These are phyloP conservation scores for Sophora flavescens DNA, from an alignment of 306 rosid genomes.

Conservation along the genomic window DNA sequence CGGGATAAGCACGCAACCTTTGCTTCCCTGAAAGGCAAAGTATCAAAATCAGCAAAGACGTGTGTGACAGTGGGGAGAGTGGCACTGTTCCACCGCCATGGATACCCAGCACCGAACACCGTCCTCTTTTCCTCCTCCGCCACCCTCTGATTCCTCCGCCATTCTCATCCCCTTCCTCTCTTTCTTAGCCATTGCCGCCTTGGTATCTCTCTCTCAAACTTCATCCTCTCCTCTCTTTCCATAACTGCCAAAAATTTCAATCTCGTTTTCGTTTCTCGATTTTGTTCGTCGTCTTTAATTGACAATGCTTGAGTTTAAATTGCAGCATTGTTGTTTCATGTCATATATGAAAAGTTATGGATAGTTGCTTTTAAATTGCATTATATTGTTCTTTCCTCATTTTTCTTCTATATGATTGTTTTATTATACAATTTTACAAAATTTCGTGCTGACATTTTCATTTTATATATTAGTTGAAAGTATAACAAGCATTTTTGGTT, in stretches of 20 bases:
- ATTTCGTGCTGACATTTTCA: background rate
- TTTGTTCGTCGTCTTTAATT: background rate
- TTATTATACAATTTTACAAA: background rate
- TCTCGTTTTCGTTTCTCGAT: conserved; percentile 5
- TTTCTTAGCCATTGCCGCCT: conserved; percentile 57
- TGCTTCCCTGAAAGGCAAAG: background rate
- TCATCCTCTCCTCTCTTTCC: conserved; percentile 12
- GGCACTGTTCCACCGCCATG: conserved; percentile 58
- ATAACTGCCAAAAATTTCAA: background rate
- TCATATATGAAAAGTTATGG: background rate
- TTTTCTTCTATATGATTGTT: background rate
- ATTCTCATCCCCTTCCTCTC: conserved; percentile 44
- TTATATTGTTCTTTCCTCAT: background rate
- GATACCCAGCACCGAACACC: conserved; percentile 58
- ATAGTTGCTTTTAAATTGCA: background rate
- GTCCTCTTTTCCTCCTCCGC: conserved; percentile 42
- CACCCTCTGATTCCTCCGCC: conserved; percentile 47
- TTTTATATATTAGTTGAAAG: background rate
- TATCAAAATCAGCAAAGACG: background rate
- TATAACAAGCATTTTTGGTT: background rate
- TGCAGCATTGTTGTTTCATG: background rate
- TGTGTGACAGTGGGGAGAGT: background rate
- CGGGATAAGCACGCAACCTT: background rate
- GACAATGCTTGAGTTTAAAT: background rate
- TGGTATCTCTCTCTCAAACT: conserved; percentile 54